These are phyloP conservation scores for Taphrina betulina DNA, from an alignment of 1,139 yeast species.

Conservation along the genomic window DNA sequence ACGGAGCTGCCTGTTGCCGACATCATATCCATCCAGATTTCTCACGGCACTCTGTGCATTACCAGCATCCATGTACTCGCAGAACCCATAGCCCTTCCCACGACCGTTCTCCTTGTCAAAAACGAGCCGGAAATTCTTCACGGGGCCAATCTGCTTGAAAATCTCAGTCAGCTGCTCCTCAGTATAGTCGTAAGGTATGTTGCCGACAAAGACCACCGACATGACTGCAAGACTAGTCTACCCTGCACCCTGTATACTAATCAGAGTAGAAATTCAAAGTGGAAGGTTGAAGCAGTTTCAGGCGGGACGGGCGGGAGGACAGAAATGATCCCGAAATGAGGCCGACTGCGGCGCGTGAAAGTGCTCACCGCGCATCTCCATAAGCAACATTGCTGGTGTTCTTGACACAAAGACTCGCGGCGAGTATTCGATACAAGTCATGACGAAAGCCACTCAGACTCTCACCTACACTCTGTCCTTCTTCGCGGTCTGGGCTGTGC, in stretches of 20 bases:
- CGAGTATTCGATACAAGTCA: no score
- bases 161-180: conserved; percentile 73
- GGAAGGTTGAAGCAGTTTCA: no score
- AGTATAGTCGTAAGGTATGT: conserved; percentile 72
- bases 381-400: no score
- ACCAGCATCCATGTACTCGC: conserved; percentile 60
- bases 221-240: not conserved
- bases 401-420: no score
- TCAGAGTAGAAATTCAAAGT: no score
- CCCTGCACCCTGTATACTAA: no score
- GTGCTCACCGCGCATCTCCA: no score
- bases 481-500: conserved; percentile 57
- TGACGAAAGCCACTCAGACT: conserved; percentile 74
- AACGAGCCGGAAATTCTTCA: conserved; percentile 67
- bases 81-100: conserved; percentile 87
- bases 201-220: conserved; percentile 49
- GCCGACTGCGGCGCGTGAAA: no score
- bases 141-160: conserved; percentile 68
- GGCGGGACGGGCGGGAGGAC: no score
- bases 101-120: conserved; percentile 88
- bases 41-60: conserved; percentile 91
- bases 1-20: conserved; percentile 69
- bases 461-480: conserved; percentile 51
- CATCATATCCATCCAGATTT: conserved; percentile 73
- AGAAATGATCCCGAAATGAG: no score